phyloP scores from a whole-genome alignment of 2,329 filamentous ascomycete species.

The Nemania abortiva region DNA sequence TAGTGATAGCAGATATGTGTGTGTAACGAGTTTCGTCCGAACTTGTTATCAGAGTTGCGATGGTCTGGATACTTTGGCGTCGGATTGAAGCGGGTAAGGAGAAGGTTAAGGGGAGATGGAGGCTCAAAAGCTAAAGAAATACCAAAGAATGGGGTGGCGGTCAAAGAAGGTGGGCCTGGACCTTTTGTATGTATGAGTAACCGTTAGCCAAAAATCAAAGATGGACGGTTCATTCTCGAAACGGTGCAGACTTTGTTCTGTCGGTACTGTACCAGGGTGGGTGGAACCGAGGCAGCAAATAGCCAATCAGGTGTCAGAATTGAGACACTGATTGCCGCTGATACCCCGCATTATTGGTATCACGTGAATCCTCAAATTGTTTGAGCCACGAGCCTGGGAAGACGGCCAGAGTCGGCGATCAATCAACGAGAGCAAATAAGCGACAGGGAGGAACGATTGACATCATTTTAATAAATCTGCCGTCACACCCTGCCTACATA shows the following conservation, averaged over 20 bases:
- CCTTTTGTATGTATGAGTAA: not conserved
- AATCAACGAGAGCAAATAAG: not conserved
- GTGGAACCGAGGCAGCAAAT: not conserved
- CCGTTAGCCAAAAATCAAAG: constrained; percentile 10
- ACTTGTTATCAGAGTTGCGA: not conserved
- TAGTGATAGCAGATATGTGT: too few relatives aligned
- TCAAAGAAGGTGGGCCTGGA: constrained; percentile 29
- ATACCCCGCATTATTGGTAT: constrained; percentile 26
- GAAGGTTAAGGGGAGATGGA: constrained; percentile 13
- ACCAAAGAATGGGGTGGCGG: constrained; percentile 27
- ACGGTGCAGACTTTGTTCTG: constrained; percentile 16
- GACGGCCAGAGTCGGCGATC: not conserved
- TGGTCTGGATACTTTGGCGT: not conserved
- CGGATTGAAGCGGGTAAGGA: not conserved
- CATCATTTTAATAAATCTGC: not conserved
- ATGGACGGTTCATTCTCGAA: constrained; percentile 33
- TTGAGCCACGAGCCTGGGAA: constrained; percentile 18
- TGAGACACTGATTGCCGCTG: constrained; percentile 5
- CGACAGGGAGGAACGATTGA: not conserved
- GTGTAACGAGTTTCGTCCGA: too few relatives aligned
- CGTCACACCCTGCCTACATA: not conserved
- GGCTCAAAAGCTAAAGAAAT: constrained; percentile 30
- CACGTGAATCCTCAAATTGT: constrained; percentile 23
- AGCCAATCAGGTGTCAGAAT: constrained; percentile 8
- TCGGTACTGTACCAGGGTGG: not conserved